Evolutionary conservation across 2,329 filamentous ascomycete genomes (phyloP).

Genomic region (Pseudogymnoascus sp.): DNA sequence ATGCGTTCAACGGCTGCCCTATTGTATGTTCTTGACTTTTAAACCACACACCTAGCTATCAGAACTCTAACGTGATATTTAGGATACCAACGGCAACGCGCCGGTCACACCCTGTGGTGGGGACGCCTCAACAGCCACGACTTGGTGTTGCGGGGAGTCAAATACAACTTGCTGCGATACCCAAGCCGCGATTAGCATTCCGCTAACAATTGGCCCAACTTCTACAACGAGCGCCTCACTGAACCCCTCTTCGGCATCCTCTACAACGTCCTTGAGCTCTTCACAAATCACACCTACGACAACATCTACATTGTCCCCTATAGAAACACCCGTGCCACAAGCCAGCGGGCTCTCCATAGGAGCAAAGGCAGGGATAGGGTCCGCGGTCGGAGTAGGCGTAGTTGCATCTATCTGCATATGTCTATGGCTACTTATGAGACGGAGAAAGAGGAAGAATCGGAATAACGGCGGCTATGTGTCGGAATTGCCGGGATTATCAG

Average conservation of each 20-base stretch:
- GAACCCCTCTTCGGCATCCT: neutral
- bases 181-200: neutral
- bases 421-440: neutral
- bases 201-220: neutral
- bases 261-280: neutral
- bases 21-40: neutral
- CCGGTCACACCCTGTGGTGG: neutral
- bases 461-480: neutral
- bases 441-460: neutral
- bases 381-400: neutral
- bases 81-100: neutral
- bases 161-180: neutral
- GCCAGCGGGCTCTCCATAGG: conserved; percentile 5
- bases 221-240: neutral
- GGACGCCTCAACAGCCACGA: neutral
- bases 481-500: neutral
- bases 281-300: neutral
- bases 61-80: neutral
- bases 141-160: neutral
- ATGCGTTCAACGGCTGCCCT: neutral
- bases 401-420: neutral
- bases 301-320: neutral
- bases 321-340: neutral
- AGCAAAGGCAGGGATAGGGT: conserved; percentile 9
- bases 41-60: neutral